Evolutionary conservation across 148 eudicot species (phyloP).

Genomic region (Agrostemma githago): DNA sequence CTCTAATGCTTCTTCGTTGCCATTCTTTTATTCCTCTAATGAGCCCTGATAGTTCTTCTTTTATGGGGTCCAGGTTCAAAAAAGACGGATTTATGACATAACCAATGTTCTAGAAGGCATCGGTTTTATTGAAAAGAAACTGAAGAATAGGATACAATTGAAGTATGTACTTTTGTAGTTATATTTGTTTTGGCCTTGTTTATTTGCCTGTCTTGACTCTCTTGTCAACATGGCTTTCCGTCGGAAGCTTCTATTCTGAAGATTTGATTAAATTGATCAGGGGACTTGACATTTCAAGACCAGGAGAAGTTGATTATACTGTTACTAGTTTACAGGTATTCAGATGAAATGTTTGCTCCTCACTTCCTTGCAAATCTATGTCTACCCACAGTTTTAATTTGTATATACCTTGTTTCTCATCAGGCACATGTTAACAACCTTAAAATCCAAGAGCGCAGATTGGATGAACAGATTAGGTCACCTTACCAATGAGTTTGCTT

Average conservation of each 20-base stretch:
- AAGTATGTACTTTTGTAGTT: slow-evolving; percentile 50
- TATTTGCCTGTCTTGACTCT: background rate
- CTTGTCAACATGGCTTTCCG: background rate
- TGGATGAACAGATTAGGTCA: slow-evolving; percentile 89
- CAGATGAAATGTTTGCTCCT: background rate
- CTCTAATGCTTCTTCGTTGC: background rate
- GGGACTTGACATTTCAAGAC: slow-evolving; percentile 82
- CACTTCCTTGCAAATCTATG: background rate
- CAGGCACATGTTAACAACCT: slow-evolving; percentile 91
- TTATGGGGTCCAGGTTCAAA: slow-evolving; percentile 67
- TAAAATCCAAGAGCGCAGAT: slow-evolving; percentile 59
- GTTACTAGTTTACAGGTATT: slow-evolving; percentile 12
- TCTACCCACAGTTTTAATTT: slow-evolving; percentile 1
- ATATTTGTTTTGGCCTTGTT: background rate
- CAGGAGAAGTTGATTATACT: slow-evolving; percentile 17
- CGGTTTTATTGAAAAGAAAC: slow-evolving; percentile 93
- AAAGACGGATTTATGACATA: slow-evolving; percentile 96
- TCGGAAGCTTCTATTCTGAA: slow-evolving; percentile 8
- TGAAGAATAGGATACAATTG: slow-evolving; percentile 97
- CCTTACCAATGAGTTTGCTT: slow-evolving; percentile 14
- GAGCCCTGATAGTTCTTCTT: background rate
- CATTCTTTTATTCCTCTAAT: background rate
- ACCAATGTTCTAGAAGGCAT: slow-evolving; percentile 98
- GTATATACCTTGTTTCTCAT: slow-evolving; percentile 8
- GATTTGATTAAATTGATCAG: slow-evolving; percentile 40